A percentile compares a stretch with the other conserved stretches of the same genome.
phyloP scores from a whole-genome alignment of 2,329 filamentous ascomycete genomes.

The Amauroascus verrucosus region DNA sequence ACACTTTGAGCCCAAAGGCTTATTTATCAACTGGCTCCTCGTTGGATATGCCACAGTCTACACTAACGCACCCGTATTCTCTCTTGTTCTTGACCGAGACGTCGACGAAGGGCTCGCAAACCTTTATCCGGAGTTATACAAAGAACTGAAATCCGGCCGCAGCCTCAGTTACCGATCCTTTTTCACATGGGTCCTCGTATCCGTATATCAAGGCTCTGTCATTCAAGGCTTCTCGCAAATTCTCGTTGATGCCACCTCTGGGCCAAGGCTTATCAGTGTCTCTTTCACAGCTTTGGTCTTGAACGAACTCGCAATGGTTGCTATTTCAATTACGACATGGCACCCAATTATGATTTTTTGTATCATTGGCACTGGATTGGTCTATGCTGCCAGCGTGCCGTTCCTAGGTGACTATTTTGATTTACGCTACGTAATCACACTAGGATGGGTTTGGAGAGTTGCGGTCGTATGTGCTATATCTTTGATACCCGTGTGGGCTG shows the following conservation, averaged over 20 bases:
- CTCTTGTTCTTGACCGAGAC: conserved; percentile 85
- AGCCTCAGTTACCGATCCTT: conserved; percentile 88
- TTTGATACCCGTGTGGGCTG: conserved; percentile 75
- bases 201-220: conserved; percentile 86
- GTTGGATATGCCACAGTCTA: conserved; percentile 96
- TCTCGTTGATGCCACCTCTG: conserved; percentile 61
- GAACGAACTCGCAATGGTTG: conserved; percentile 96
- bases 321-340: conserved; percentile 93
- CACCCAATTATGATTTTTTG: conserved; percentile 81
- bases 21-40: conserved; percentile 94
- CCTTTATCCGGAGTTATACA: conserved; percentile 93
- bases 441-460: conserved; percentile 83
- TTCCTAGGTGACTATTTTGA: conserved; percentile 89
- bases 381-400: conserved; percentile 75
- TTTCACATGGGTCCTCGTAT: conserved; percentile 92
- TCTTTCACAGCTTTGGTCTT: conserved; percentile 85
- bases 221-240: conserved; percentile 93
- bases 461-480: conserved; percentile 68
- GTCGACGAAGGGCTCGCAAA: conserved; percentile 90
- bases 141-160: conserved; percentile 82
- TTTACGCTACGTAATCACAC: conserved; percentile 62
- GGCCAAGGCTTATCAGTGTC: conserved; percentile 69
- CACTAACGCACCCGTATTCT: conserved; percentile 86
- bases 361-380: conserved; percentile 67
- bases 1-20: conserved; percentile 81